A percentile compares a stretch with the other conserved stretches of the same genome.
Evolutionary conservation across 805 yeast species (phyloP).

Genomic region (Metschnikowia similis): DNA sequence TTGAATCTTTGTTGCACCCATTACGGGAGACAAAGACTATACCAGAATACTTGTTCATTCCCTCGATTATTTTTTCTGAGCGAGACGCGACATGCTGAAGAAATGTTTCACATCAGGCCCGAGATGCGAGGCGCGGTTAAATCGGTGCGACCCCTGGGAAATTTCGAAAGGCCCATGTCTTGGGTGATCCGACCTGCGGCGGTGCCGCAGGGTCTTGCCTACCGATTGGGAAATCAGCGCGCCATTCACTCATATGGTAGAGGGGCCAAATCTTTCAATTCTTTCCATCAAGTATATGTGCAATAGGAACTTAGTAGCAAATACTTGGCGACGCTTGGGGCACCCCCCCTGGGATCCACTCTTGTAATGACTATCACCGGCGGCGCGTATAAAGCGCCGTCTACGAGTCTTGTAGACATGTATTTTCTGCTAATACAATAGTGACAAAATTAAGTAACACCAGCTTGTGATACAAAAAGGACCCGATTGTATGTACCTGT

Average conservation of each 20-base stretch:
- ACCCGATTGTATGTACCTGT: neutral
- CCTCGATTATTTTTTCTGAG: neutral
- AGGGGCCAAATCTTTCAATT: neutral
- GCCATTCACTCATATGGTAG: neutral
- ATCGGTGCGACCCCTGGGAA: neutral
- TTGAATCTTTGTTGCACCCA: neutral
- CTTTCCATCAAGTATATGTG: neutral
- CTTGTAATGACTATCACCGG: neutral
- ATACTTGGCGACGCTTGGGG: neutral
- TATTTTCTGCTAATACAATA: no score
- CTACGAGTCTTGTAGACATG: no score
- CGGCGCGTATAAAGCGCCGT: no score
- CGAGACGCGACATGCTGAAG: neutral
- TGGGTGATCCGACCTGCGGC: neutral
- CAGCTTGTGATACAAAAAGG: no score
- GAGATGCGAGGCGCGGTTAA: neutral
- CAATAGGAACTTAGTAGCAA: neutral
- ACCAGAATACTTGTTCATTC: neutral
- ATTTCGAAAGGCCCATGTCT: neutral
- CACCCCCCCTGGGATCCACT: neutral
- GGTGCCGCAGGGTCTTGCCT: neutral
- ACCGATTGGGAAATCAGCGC: neutral
- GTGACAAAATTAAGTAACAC: no score
- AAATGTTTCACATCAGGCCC: neutral
- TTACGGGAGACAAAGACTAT: neutral